These are phyloP conservation scores for Candida sp. DNA, from an alignment of 1,139 yeast genomes.

Conservation along the genomic window DNA sequence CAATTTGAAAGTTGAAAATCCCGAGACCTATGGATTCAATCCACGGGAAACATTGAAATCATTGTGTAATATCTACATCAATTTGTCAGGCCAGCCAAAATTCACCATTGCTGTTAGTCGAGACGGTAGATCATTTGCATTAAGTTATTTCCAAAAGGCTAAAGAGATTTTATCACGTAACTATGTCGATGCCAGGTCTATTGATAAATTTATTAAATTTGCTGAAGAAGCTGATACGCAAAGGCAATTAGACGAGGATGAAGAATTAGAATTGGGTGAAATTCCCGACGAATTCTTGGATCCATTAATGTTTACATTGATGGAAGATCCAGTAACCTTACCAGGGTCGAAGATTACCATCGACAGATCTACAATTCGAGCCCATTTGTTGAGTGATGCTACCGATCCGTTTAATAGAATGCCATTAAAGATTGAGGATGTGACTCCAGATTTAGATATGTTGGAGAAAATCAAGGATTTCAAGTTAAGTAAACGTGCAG, in stretches of 20 bases:
- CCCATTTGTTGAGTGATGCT: conserved; percentile 89
- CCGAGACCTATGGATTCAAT: conserved; percentile 79
- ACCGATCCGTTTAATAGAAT: conserved; percentile 97
- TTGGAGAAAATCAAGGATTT: conserved; percentile 59
- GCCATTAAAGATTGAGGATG: conserved; percentile 88
- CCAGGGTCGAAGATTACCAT: conserved; percentile 84
- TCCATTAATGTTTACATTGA: conserved; percentile 91
- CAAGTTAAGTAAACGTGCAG: conserved; percentile 35
- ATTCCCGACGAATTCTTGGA: conserved; percentile 96
- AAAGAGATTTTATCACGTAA: conserved; percentile 58
- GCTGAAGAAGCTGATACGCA: conserved; percentile 62
- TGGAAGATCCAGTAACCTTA: conserved; percentile 93
- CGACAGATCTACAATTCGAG: conserved; percentile 88
- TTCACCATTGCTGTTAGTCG: conserved; percentile 81
- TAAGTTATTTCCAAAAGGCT: conserved; percentile 67
- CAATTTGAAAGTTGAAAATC: conserved; percentile 79
- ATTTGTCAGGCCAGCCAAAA: conserved; percentile 59
- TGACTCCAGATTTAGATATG: conserved; percentile 69
- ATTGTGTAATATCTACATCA: conserved; percentile 71
- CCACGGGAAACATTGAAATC: conserved; percentile 72
- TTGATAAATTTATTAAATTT: conserved; percentile 51
- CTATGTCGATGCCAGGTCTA: conserved; percentile 48
- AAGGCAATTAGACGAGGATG: conserved; percentile 66
- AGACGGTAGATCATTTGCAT: conserved; percentile 84
- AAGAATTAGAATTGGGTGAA: conserved; percentile 87